Conservation (phyloP, 1,284 basidiomycete species). For the Ustilago vetiveriae region DNA sequence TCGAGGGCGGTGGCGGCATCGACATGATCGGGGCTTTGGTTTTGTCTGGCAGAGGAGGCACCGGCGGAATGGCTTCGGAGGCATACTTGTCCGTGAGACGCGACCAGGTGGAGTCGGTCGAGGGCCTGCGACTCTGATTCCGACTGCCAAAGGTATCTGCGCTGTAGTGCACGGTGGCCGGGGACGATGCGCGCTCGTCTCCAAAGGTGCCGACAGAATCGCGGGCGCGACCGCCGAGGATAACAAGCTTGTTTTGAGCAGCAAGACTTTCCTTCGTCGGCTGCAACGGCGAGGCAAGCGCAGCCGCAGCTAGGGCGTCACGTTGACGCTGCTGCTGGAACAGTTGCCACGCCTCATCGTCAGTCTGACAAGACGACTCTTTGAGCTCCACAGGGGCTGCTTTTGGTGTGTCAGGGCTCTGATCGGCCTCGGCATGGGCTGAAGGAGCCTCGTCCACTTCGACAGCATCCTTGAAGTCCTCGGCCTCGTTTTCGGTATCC, state of each 20-base stretch:
- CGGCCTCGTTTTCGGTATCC: constrained; percentile 46
- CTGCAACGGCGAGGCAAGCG: constrained; percentile 20
- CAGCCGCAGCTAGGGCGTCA: constrained; percentile 3
- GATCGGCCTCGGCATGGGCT: constrained; percentile 1
- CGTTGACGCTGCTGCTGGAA: constrained; percentile 32
- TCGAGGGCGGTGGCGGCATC: constrained; percentile 55
- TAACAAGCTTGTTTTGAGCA: constrained; percentile 34
- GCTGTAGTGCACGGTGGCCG: constrained; percentile 44
- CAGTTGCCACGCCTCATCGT: constrained; percentile 47
- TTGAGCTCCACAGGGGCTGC: constrained; percentile 34
- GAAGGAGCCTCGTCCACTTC: constrained; percentile 11
- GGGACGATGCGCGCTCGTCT: constrained; percentile 29
- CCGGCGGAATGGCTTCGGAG: constrained; percentile 31
- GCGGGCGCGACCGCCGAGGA: constrained; percentile 46
- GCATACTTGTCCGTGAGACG: constrained; percentile 24
- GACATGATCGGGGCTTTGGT: constrained; percentile 55
- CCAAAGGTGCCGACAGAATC: constrained; percentile 55
- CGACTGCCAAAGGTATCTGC: constrained; percentile 41
- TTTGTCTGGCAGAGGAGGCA: constrained; percentile 50
- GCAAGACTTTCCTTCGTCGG: constrained; percentile 27
- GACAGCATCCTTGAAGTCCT: constrained; percentile 42
- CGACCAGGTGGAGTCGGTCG: constrained; percentile 48
- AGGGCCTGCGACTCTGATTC: constrained; percentile 31
- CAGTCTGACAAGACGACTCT: constrained; percentile 53
- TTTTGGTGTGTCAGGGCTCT: constrained; percentile 17